phyloP scores from a whole-genome alignment of 306 rosid species.

The Albizia julibrissin region DNA sequence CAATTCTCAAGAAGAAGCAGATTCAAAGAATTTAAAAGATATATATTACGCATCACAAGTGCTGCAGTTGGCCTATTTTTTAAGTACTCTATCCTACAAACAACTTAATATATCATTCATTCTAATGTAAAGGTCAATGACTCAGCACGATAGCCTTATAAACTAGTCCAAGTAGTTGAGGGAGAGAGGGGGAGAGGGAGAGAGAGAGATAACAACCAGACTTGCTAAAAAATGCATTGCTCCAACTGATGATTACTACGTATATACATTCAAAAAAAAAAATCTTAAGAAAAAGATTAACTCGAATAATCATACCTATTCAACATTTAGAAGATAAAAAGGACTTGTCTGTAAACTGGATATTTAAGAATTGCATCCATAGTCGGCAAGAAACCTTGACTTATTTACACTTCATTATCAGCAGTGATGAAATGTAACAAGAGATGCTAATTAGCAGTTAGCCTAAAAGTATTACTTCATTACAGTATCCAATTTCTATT shows the following conservation, averaged over 20 bases:
- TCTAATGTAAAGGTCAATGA: neutral
- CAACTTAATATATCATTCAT: neutral
- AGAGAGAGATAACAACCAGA: neutral
- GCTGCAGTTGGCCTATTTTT: neutral
- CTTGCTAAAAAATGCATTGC: neutral
- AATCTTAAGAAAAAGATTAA: neutral
- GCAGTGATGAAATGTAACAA: neutral
- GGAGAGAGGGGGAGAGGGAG: neutral
- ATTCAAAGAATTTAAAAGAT: neutral
- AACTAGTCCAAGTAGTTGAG: neutral
- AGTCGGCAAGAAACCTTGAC: conserved; percentile 4
- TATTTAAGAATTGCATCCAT: neutral
- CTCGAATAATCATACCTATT: neutral
- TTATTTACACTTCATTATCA: neutral
- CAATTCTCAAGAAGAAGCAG: neutral
- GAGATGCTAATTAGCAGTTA: neutral
- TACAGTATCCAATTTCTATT: neutral
- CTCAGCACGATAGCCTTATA: neutral
- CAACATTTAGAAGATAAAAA: neutral
- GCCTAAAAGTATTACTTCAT: neutral
- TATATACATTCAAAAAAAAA: neutral
- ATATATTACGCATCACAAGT: neutral
- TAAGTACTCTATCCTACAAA: neutral
- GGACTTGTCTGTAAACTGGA: neutral
- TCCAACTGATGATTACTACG: neutral